Evolutionary conservation across 202 grass and related monocot genomes (phyloP).

Genomic region (Musa balbisiana): DNA sequence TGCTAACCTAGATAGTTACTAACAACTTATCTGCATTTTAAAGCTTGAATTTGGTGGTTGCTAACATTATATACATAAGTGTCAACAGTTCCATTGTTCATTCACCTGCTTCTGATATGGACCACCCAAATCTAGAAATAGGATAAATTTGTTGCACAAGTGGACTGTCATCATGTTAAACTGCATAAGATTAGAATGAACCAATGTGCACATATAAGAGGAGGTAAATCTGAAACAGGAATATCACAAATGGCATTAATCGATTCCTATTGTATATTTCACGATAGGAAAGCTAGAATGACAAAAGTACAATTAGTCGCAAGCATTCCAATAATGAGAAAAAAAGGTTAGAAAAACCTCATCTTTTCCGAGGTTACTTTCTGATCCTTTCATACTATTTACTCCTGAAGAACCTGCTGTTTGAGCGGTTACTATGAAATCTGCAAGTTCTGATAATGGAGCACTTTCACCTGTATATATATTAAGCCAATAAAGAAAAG

Average conservation of each 20-base stretch:
- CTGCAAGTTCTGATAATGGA: constrained; percentile 52
- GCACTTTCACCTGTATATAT: constrained; percentile 57
- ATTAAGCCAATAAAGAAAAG: constrained; percentile 19
- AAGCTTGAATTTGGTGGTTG: neutral
- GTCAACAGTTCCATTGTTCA: no score
- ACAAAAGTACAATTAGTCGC: neutral
- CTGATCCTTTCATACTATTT: constrained; percentile 30
- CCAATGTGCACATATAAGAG: no score
- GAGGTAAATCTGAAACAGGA: no score
- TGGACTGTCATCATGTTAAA: no score
- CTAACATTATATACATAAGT: neutral
- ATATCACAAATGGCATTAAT: no score
- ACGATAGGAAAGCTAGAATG: neutral
- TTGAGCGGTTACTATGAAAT: constrained; percentile 70
- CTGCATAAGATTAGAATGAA: no score
- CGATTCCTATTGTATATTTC: neutral
- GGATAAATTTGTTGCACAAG: no score
- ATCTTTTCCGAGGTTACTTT: constrained; percentile 12
- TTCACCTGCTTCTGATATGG: no score
- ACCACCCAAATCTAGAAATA: no score
- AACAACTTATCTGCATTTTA: neutral
- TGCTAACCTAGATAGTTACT: neutral
- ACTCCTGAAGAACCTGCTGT: constrained; percentile 31
- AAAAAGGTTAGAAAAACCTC: constrained; percentile 17
- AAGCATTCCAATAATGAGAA: neutral